Evolutionary conservation across 164 flowering plant genomes (phyloP).

Genomic region (Umbilicus rupestris): DNA sequence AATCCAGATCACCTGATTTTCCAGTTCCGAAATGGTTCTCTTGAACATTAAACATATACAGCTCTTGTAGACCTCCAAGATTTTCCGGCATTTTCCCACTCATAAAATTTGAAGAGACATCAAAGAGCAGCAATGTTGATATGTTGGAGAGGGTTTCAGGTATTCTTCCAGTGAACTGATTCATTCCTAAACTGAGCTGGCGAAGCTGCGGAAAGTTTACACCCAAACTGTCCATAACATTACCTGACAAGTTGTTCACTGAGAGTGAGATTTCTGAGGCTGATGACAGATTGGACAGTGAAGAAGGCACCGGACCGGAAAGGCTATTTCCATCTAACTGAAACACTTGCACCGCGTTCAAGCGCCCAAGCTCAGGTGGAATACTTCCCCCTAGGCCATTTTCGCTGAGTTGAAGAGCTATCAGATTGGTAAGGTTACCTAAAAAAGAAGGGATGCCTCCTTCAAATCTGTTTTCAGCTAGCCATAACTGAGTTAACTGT

Average conservation of each 20-base stretch:
- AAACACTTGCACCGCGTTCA: not conserved
- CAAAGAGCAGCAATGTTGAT: not conserved
- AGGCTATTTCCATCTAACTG: not conserved
- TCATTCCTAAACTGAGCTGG: not conserved
- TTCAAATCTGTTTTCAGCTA: slow-evolving; percentile 2
- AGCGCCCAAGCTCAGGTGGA: slow-evolving; percentile 8
- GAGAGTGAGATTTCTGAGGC: not conserved
- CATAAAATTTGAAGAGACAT: slow-evolving; percentile 4
- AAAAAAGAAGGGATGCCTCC: not conserved
- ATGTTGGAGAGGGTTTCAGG: slow-evolving; percentile 10
- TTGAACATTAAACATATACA: slow-evolving; percentile 15
- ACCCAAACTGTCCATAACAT: slow-evolving; percentile 13
- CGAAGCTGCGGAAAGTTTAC: slow-evolving; percentile 18
- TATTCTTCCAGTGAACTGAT: slow-evolving; percentile 18
- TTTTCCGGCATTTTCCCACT: slow-evolving; percentile 8
- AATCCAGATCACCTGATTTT: slow-evolving; percentile 19
- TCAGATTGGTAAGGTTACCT: not conserved
- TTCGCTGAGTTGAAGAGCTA: not conserved
- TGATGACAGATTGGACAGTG: slow-evolving; percentile 16
- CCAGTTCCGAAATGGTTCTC: slow-evolving; percentile 17
- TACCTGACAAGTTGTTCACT: slow-evolving; percentile 12
- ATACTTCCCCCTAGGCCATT: slow-evolving; percentile 13
- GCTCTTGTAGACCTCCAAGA: not conserved
- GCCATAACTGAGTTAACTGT: not conserved
- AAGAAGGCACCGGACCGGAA: slow-evolving; percentile 14